Conservation (phyloP, 1,284 basidiomycete genomes). For the Ceratobasidium sp. region DNA sequence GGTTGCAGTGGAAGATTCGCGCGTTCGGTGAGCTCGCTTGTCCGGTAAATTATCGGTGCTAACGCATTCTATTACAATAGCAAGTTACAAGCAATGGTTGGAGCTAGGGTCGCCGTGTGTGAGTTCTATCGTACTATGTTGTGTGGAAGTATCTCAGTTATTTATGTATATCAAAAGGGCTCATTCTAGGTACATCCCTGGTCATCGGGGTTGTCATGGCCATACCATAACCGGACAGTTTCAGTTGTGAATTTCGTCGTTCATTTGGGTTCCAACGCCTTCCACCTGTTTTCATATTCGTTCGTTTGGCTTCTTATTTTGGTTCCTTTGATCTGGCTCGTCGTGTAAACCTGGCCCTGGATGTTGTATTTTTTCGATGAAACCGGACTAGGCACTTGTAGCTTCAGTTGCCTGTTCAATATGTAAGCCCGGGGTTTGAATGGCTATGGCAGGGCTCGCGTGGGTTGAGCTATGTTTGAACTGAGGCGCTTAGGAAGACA, state of each 20-base stretch:
- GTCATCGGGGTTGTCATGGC: constrained; percentile 35
- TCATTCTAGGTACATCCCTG: constrained; percentile 34
- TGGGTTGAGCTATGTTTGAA: no score
- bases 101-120: constrained; percentile 23
- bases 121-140: not conserved
- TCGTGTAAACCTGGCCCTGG: constrained; percentile 7
- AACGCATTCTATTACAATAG: constrained; percentile 13
- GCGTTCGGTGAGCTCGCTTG: constrained; percentile 23
- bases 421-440: not conserved
- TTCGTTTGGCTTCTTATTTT: not conserved
- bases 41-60: constrained; percentile 1
- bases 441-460: not conserved
- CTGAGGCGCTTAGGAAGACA: no score
- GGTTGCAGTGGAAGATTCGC: constrained; percentile 35
- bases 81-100: constrained; percentile 29
- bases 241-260: not conserved
- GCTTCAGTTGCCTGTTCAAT: not conserved
- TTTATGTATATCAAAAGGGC: no score
- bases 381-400: not conserved
- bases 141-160: not conserved
- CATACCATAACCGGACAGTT: constrained; percentile 20
- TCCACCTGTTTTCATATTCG: no score
- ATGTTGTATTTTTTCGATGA: constrained; percentile 5
- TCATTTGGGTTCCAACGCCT: no score
- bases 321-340: constrained; percentile 6